phyloP scores from a whole-genome alignment of 2,329 filamentous ascomycete genomes.

The Lecanicillium sp. region DNA sequence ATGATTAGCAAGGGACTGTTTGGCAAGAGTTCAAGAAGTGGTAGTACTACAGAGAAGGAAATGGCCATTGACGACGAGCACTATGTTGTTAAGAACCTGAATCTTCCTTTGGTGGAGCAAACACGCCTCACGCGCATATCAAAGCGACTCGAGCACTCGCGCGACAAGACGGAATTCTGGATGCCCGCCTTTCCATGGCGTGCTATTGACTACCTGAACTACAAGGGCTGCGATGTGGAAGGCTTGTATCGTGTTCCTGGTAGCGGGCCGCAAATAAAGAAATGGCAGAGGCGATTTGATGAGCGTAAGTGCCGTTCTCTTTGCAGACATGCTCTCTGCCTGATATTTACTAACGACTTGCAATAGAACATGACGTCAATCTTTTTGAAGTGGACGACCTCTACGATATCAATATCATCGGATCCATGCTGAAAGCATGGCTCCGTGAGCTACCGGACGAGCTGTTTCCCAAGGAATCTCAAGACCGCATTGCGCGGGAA shows the following conservation, averaged over 20 bases:
- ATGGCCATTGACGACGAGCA: conserved; percentile 67
- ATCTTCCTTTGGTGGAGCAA: conserved; percentile 78
- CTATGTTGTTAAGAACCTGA: conserved; percentile 79
- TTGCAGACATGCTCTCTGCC: background rate
- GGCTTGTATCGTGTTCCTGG: conserved; percentile 89
- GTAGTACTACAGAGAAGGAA: conserved; percentile 60
- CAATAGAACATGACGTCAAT: conserved; percentile 73
- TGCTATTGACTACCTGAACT: conserved; percentile 93
- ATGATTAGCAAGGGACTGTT: conserved; percentile 79
- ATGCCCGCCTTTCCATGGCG: conserved; percentile 95
- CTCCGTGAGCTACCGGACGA: conserved; percentile 90
- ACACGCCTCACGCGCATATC: conserved; percentile 87
- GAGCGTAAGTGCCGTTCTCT: conserved; percentile 46
- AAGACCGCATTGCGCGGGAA: conserved; percentile 71
- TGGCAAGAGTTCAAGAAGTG: conserved; percentile 66
- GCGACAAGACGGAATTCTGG: conserved; percentile 97
- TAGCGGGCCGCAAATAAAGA: conserved; percentile 82
- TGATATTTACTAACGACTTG: background rate
- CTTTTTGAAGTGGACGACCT: conserved; percentile 80
- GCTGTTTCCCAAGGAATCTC: conserved; percentile 76
- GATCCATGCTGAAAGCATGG: conserved; percentile 95
- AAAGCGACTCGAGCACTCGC: conserved; percentile 75
- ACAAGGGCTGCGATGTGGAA: conserved; percentile 88
- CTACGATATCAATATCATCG: conserved; percentile 94
- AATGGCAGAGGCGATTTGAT: conserved; percentile 89